Evolutionary conservation across 225 moss, liverwort and hornwort species (phyloP), one percentile per base, ranked within the genome.

Genomic region (Anthoceros angustus): DNA sequence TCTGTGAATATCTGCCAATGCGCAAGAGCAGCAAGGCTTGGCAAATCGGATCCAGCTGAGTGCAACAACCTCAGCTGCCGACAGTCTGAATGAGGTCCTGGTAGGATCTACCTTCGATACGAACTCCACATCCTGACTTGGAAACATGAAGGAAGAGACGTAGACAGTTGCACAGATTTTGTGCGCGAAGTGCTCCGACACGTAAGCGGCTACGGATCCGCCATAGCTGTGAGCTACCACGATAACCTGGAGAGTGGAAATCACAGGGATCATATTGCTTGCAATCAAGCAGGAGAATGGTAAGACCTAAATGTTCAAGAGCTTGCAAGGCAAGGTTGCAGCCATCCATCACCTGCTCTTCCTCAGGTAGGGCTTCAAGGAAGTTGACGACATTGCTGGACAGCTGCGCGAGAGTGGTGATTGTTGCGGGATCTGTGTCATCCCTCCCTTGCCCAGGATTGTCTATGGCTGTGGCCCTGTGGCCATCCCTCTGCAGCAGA

Each of bases 381-480:
- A 55, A 55, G 4, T 23, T 18, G 23, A n/a, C 55, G 23, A 55
- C 55, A n/a, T 18, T 18, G 5, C 23, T 23, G 55, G 55, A 18
- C 55, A 55, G 18, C 18, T 18, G n/a, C 55, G 6, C 12, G 18
- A 68, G 70, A n/a, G 74, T 70, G 61, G 68, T 39, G 61, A 79
- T 64, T 20, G 71, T 65, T 67, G 77, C 26, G 0, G 75, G 66
- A 39, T 6, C 25, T 15, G 41, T 40, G 8, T 21, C 23, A 61
- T 24, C 60, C 2, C 65, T 46, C n/a, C 72, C 72, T 9, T 26
- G 42, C 15, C 68, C 40, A 10, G 38, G 21, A 16, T 63, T 25
- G 50, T 73, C 72, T 7, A 73, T 0, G 5, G 72, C 64, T 20
- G 72, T 68, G 12, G 68, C 72, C n/a, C 62, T 61, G 62, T 48